Evolutionary conservation across 352 stramenopile genomes (phyloP).

Genomic region (Phytopythium cucurbitacearum): DNA sequence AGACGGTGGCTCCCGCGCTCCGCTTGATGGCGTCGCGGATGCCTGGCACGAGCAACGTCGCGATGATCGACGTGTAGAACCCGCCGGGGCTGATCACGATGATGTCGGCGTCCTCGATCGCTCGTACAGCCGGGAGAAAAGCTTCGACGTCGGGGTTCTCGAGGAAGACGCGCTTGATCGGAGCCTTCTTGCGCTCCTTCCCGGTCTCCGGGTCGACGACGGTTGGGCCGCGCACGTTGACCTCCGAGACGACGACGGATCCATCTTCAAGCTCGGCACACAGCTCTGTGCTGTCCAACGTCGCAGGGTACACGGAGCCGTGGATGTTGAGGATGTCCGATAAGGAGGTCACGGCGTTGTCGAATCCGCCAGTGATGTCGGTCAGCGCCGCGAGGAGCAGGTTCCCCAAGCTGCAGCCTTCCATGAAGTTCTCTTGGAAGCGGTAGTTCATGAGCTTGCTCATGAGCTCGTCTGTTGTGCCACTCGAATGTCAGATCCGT

Average conservation of each 20-base stretch:
- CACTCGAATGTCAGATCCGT: slow-evolving; percentile 1
- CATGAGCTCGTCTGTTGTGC: slow-evolving; percentile 67
- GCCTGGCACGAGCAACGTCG: slow-evolving; percentile 70
- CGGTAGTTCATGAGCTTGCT: slow-evolving; percentile 88
- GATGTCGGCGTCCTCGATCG: slow-evolving; percentile 83
- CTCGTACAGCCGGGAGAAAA: slow-evolving; percentile 66
- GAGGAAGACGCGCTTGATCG: slow-evolving; percentile 81
- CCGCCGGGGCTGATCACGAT: slow-evolving; percentile 77
- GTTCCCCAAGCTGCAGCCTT: slow-evolving; percentile 81
- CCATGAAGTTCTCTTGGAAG: slow-evolving; percentile 87
- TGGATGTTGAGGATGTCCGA: slow-evolving; percentile 85
- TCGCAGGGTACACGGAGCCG: slow-evolving; percentile 73
- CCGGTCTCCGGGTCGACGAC: slow-evolving; percentile 22
- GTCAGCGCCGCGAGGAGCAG: slow-evolving; percentile 75
- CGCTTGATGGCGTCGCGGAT: slow-evolving; percentile 76
- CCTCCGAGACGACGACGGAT: slow-evolving; percentile 70
- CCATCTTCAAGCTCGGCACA: slow-evolving; percentile 75
- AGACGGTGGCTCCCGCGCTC: slow-evolving; percentile 67
- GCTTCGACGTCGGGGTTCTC: slow-evolving; percentile 68
- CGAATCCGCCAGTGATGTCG: slow-evolving; percentile 77
- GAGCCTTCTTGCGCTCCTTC: slow-evolving; percentile 43
- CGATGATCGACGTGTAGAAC: slow-evolving; percentile 87
- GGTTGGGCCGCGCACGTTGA: slow-evolving; percentile 75
- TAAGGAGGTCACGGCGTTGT: slow-evolving; percentile 77
- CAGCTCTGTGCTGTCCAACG: slow-evolving; percentile 78